Base-by-base conservation (phyloP, 805 yeast species). In the Saccharomyces paradoxus region DNA sequence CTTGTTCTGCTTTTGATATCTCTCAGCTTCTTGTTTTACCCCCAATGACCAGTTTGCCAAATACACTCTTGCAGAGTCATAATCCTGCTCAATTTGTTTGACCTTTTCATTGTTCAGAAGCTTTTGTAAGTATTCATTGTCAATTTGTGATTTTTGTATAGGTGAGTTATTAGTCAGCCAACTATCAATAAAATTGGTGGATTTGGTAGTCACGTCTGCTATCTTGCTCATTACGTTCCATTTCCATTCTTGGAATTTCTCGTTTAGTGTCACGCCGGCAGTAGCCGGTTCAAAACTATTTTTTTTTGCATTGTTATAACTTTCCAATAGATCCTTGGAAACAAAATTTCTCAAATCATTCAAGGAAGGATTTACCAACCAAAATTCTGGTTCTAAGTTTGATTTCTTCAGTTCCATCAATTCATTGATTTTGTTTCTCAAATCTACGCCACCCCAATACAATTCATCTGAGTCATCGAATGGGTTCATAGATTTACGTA, bases 31-130 rank as follows among this genome's bases (percentile, higher is more conserved):
- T 62, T 90, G 91, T 62, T 92, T 94, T 9, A 94, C 94, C 29
- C 89, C 89, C 61, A 89, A 79, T 0, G 98, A 97, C 98, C 98
- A 94, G 72, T 90, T 91, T 4, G 98, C 98, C 56, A 92, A 75
- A 68, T 89, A 92, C 3, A 90, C 86, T 53, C 91, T 80, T 0
- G 98, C 98, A 51, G 92, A 83, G 65, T 91, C 98, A 66, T 91
- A 94, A 58, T 92, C 98, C 58, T 89, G 66, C 54, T 94, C 88
- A 27, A 92, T 81, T 54, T 78, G 81, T 62, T 78, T 79, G 12
- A 92, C 96, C 62, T 89, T 96, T 0, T 96, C 94, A 58, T 84
- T 83, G 54, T 75, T 78, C 47, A 92, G 74, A 57, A 87, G 69
- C 52, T 79, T 79, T 60, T 79, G 80, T 26, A 78, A 65, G 49